These are phyloP conservation scores for Amanita exitialis DNA, from an alignment of 768 basidiomycete genomes.

Conservation along the genomic window DNA sequence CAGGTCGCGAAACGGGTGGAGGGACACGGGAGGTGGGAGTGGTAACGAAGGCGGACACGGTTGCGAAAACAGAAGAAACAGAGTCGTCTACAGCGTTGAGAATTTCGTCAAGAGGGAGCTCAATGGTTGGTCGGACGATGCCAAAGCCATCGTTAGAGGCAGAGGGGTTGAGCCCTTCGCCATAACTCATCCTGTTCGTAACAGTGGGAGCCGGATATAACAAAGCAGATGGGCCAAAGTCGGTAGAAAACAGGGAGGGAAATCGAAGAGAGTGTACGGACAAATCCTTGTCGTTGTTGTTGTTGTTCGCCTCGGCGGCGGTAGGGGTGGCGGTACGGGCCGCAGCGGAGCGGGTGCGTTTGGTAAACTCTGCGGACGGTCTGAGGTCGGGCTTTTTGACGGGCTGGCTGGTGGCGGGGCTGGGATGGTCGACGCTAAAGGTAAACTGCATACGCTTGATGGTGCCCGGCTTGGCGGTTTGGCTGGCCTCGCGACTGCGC, in stretches of 20 bases:
- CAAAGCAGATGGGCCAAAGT: slow-evolving; percentile 72
- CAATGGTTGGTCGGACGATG: slow-evolving; percentile 72
- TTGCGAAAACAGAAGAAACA: slow-evolving; percentile 17
- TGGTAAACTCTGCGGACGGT: slow-evolving; percentile 57
- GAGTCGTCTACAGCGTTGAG: slow-evolving; percentile 37
- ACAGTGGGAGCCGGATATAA: slow-evolving; percentile 60
- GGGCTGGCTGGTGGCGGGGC: slow-evolving; percentile 32
- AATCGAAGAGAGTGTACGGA: slow-evolving; percentile 43
- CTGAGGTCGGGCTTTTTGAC: slow-evolving; percentile 60
- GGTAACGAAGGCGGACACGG: slow-evolving; percentile 9
- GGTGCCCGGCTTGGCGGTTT: slow-evolving; percentile 54
- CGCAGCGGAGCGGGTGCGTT: slow-evolving; percentile 27
- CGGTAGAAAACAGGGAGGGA: slow-evolving; percentile 61
- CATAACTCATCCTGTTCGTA: slow-evolving; percentile 64
- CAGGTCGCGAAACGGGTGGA: no score
- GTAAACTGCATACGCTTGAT: slow-evolving; percentile 90
- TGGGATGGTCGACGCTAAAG: slow-evolving; percentile 71
- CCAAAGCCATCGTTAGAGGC: slow-evolving; percentile 41
- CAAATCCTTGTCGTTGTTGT: slow-evolving; percentile 23
- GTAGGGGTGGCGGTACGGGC: slow-evolving; percentile 17
- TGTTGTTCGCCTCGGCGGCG: slow-evolving; percentile 15
- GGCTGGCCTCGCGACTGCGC: slow-evolving; percentile 61
- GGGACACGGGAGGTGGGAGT: slow-evolving; percentile 9
- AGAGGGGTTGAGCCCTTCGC: slow-evolving; percentile 53
- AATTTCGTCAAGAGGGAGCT: slow-evolving; percentile 79